Percentiles rank a stretch among this genome's conserved stretches.
phyloP scores from a whole-genome alignment of 306 rosid species.

The Begonia fuchsioides region DNA sequence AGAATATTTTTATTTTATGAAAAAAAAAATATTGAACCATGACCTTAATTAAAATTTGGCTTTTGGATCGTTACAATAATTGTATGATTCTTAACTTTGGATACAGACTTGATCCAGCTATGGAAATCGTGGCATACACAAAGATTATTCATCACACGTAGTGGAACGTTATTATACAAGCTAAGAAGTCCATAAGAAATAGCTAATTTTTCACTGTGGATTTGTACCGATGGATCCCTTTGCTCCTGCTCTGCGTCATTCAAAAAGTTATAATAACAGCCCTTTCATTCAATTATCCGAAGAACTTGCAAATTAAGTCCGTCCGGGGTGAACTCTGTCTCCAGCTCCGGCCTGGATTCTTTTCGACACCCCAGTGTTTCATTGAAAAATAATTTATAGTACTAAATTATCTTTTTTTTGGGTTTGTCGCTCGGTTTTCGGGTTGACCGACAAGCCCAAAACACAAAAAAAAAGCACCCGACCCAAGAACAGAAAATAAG shows the following conservation, averaged over 20 bases:
- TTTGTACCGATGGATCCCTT: slow-evolving; percentile 27
- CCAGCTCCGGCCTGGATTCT: slow-evolving; percentile 91
- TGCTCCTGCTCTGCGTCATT: slow-evolving; percentile 43
- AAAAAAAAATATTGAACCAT: slow-evolving; percentile 23
- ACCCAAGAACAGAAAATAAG: no score
- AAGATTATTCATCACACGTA: slow-evolving; percentile 63
- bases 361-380: slow-evolving; percentile 71
- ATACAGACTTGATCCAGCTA: slow-evolving; percentile 63
- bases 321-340: slow-evolving; percentile 54
- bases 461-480: no score
- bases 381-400: no score
- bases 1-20: no score
- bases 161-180: slow-evolving; percentile 31
- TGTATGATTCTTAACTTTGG: slow-evolving; percentile 36
- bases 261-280: slow-evolving; percentile 36
- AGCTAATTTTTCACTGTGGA: slow-evolving; percentile 81
- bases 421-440: no score
- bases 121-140: slow-evolving; percentile 85
- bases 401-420: no score
- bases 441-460: no score
- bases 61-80: slow-evolving; percentile 73
- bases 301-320: slow-evolving; percentile 41
- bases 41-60: no score
- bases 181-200: slow-evolving; percentile 65
- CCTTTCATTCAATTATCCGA: slow-evolving; percentile 28